phyloP scores from a whole-genome alignment of 1,284 basidiomycete species.

The Leccinum variabile region DNA sequence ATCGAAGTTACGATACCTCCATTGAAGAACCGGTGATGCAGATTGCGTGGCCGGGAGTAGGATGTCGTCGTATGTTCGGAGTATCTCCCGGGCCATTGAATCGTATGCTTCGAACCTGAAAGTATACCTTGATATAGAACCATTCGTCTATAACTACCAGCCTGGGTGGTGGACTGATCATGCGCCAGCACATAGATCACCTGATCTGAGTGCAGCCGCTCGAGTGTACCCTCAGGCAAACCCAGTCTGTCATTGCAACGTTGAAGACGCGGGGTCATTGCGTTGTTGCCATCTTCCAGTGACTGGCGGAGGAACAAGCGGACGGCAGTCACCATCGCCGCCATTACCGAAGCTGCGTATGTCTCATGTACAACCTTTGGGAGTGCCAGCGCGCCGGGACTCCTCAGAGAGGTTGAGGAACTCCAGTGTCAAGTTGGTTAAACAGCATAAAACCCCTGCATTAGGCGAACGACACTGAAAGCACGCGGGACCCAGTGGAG shows the following conservation, averaged over 20 bases:
- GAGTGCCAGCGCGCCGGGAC: conserved; percentile 53
- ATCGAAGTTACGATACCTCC: conserved; percentile 59
- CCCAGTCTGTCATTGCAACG: conserved; percentile 38
- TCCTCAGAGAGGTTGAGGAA: conserved; percentile 70
- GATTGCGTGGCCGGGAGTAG: conserved; percentile 45
- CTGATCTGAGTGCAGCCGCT: conserved; percentile 43
- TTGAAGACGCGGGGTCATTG: conserved; percentile 56
- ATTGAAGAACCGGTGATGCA: conserved; percentile 62
- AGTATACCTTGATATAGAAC: neutral
- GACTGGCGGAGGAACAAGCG: conserved; percentile 42
- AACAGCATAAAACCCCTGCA: neutral
- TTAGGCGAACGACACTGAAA: neutral
- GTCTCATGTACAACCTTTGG: conserved; percentile 41
- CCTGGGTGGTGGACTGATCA: conserved; percentile 39
- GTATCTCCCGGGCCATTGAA: no score
- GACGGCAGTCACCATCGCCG: conserved; percentile 49
- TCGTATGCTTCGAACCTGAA: conserved; percentile 15
- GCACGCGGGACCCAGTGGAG: conserved; percentile 42
- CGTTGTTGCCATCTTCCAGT: conserved; percentile 38
- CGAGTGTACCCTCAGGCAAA: conserved; percentile 51
- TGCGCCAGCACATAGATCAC: conserved; percentile 58
- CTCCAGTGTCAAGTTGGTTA: conserved; percentile 48
- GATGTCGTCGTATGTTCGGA: conserved; percentile 34
- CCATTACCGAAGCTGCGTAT: conserved; percentile 56
- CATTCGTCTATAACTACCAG: neutral